Conservation (phyloP, 352 stramenopile species). For the Globisporangium barbulae region DNA sequence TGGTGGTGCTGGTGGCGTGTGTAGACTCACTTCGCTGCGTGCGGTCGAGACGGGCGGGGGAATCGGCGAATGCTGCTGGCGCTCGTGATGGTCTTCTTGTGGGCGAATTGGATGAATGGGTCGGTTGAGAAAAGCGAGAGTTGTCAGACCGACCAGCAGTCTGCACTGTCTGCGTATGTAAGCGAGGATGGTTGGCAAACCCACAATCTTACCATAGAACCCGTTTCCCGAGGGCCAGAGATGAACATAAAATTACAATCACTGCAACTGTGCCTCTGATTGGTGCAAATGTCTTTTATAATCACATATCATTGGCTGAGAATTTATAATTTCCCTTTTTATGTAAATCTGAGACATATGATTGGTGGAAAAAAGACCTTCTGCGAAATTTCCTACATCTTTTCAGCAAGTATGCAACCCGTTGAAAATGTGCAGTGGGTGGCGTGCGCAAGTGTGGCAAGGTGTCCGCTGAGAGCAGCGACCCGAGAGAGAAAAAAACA, state of each 20-base stretch:
- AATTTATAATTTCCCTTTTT: neutral
- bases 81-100: no score
- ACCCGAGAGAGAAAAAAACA: neutral
- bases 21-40: neutral
- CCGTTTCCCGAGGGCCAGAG: no score
- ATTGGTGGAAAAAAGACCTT: neutral
- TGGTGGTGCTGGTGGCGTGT: neutral
- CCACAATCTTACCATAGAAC: no score
- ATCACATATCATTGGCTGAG: neutral
- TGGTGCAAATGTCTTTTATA: neutral
- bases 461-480: neutral
- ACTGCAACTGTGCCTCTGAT: no score
- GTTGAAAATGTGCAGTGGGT: neutral
- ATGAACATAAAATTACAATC: no score
- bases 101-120: no score
- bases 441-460: neutral
- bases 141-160: neutral
- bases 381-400: neutral
- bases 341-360: neutral
- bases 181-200: no score
- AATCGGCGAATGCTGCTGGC: conserved; percentile 5
- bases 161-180: no score
- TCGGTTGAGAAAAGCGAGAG: neutral
- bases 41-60: neutral
- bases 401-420: no score